Conservation (phyloP, 1,139 yeast species). For the Yamadazyma dushanensis region DNA sequence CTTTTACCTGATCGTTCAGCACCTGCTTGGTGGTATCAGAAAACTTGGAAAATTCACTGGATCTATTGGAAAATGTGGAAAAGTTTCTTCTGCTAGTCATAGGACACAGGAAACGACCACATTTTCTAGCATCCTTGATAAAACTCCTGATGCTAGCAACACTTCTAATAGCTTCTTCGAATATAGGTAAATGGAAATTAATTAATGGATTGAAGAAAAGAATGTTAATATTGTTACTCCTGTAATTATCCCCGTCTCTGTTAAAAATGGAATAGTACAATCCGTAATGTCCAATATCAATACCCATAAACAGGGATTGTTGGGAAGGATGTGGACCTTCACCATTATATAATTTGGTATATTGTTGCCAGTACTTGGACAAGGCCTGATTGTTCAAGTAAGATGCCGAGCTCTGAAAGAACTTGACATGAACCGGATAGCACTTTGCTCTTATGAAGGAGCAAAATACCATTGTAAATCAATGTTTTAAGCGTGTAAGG, state of each 20-base stretch:
- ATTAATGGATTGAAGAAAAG: constrained; percentile 14
- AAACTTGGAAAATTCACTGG: not conserved
- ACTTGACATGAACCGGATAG: constrained; percentile 23
- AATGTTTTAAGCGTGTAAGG: constrained; percentile 4
- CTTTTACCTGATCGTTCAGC: not conserved
- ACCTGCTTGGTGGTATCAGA: not conserved
- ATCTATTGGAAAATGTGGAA: constrained; percentile 7
- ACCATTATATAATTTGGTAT: constrained; percentile 22
- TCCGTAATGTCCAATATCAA: constrained; percentile 47
- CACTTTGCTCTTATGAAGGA: constrained; percentile 28
- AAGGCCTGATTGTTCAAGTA: constrained; percentile 29
- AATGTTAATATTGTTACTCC: constrained; percentile 13
- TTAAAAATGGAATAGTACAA: constrained; percentile 44
- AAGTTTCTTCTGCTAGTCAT: constrained; percentile 10
- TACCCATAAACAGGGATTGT: constrained; percentile 25
- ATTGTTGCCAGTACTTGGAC: constrained; percentile 21
- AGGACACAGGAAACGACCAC: constrained; percentile 17
- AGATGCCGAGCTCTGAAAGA: constrained; percentile 43
- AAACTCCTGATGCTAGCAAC: constrained; percentile 25
- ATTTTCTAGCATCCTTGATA: constrained; percentile 8
- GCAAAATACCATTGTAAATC: constrained; percentile 11
- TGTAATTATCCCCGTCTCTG: constrained; percentile 32
- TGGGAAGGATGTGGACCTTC: constrained; percentile 36
- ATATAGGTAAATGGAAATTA: constrained; percentile 4
- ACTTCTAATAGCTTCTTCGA: constrained; percentile 19